Evolutionary conservation across 2,329 filamentous ascomycete species (phyloP).

Genomic region (Clonostachys rhizophaga): DNA sequence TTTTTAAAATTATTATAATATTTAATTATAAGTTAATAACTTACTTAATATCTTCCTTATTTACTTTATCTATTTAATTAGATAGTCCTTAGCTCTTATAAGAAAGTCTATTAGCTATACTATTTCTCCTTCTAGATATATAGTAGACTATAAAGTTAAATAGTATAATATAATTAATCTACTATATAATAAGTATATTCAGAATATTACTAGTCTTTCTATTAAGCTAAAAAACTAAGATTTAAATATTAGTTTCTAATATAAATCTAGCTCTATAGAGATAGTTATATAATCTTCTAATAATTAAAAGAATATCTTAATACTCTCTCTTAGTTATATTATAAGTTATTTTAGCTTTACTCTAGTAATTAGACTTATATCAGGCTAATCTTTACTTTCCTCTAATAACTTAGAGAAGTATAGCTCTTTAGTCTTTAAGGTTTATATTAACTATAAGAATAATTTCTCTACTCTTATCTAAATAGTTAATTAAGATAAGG

Average conservation of each 20-base stretch:
- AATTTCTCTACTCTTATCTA: background rate
- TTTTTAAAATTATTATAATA: too few relatives aligned
- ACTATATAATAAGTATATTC: background rate
- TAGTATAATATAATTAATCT: background rate
- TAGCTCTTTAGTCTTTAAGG: background rate
- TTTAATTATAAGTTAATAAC: background rate
- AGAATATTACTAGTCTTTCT: background rate
- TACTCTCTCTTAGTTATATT: background rate
- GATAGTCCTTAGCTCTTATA: background rate
- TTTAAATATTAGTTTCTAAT: background rate
- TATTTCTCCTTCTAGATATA: background rate
- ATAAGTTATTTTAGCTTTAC: background rate
- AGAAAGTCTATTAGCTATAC: background rate
- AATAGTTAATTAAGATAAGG: background rate
- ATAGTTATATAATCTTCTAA: background rate
- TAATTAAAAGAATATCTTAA: background rate
- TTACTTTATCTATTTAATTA: background rate
- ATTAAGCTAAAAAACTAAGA: background rate
- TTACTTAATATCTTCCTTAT: background rate
- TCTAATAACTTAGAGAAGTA: background rate
- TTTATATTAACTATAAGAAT: background rate
- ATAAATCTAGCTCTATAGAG: background rate
- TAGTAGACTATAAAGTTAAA: background rate
- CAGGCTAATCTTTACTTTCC: background rate
- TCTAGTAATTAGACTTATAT: background rate